A percentile compares a stretch with the other conserved stretches of the same genome.
These are phyloP conservation scores for Carex myosuroides DNA, from an alignment of 176 grass and related monocot genomes.

Conservation along the genomic window DNA sequence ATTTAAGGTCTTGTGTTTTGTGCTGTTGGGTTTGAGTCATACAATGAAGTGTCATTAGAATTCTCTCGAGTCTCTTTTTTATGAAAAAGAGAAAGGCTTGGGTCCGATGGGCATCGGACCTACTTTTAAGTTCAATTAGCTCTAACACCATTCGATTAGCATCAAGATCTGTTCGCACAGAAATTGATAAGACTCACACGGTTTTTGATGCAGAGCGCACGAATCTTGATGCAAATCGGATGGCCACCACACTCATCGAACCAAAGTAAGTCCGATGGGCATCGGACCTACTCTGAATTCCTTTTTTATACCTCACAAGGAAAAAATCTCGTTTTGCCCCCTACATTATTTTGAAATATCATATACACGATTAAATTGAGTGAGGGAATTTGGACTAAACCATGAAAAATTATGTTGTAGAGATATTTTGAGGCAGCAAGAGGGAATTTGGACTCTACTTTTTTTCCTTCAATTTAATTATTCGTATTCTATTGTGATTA, in stretches of 20 bases:
- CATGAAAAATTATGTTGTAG: not conserved
- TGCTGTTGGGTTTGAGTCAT: not conserved
- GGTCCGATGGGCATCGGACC: no score
- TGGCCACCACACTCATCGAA: no score
- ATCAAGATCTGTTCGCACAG: no score
- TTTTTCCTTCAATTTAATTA: not conserved
- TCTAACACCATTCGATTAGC: no score
- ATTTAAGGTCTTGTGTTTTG: slow-evolving; percentile 14
- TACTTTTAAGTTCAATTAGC: no score
- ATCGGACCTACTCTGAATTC: no score
- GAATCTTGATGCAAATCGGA: no score
- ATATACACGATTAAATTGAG: not conserved
- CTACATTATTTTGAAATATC: not conserved
- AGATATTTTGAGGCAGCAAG: slow-evolving; percentile 18
- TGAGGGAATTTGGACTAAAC: no score
- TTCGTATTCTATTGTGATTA: not conserved
- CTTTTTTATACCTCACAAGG: not conserved
- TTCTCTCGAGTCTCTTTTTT: not conserved
- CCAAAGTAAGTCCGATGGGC: no score
- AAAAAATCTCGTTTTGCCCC: not conserved
- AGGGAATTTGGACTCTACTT: slow-evolving; percentile 11
- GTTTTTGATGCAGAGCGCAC: no score
- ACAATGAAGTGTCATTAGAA: not conserved
- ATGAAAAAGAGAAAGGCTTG: no score
- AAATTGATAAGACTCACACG: no score